Conservation (phyloP, 2,329 filamentous ascomycete genomes). For the Calonectria leucothoes region DNA sequence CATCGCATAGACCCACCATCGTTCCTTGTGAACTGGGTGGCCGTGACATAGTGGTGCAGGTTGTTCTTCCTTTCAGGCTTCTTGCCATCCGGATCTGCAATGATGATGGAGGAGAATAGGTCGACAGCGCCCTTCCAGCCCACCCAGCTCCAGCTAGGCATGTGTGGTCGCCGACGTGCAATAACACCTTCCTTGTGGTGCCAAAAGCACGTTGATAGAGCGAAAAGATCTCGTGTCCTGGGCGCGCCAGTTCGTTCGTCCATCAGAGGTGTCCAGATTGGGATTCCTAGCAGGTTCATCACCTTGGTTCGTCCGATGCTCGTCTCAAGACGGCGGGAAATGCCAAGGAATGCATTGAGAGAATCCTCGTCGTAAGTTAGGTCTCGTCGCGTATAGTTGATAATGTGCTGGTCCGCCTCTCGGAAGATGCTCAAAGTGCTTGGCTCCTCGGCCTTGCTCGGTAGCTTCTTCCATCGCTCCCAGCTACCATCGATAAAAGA, state of each 20-base stretch:
- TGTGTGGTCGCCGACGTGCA: slow-evolving; percentile 42
- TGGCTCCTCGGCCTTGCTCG: slow-evolving; percentile 41
- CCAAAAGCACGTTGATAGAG: slow-evolving; percentile 50
- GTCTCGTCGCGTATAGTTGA: slow-evolving; percentile 44
- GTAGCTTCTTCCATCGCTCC: slow-evolving; percentile 49
- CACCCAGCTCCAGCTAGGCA: slow-evolving; percentile 53
- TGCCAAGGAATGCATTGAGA: slow-evolving; percentile 46
- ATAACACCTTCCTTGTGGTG: slow-evolving; percentile 45
- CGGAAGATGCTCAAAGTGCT: slow-evolving; percentile 51
- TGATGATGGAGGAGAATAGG: slow-evolving; percentile 46
- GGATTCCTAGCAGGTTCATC: slow-evolving; percentile 46
- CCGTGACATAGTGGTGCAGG: slow-evolving; percentile 50
- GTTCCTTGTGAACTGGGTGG: slow-evolving; percentile 48
- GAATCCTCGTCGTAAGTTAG: slow-evolving; percentile 48
- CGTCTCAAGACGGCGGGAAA: slow-evolving; percentile 45
- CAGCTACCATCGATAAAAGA: slow-evolving; percentile 50
- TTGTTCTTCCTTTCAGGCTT: slow-evolving; percentile 45
- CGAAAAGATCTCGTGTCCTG: slow-evolving; percentile 48
- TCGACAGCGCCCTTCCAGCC: slow-evolving; percentile 50
- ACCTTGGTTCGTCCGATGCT: slow-evolving; percentile 45
- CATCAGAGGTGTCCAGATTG: slow-evolving; percentile 43
- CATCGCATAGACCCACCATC: slow-evolving; percentile 45
- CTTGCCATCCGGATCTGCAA: slow-evolving; percentile 45
- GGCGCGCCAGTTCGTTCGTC: slow-evolving; percentile 33
- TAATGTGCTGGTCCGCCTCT: slow-evolving; percentile 47